These are phyloP conservation scores for Emergomyces africanus DNA, from an alignment of 2,329 filamentous ascomycete genomes.

Conservation along the genomic window DNA sequence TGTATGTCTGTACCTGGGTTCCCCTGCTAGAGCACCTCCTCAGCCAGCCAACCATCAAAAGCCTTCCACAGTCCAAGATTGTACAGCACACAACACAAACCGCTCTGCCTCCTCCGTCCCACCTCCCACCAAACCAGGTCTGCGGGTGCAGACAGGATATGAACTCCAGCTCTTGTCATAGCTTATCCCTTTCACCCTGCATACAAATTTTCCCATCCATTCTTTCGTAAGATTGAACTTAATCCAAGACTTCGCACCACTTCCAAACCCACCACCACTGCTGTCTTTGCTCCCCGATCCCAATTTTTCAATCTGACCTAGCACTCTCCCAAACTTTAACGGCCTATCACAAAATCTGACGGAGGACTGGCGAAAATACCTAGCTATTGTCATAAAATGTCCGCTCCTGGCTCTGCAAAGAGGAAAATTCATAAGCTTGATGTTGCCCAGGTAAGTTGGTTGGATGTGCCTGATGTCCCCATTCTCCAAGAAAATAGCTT, in stretches of 20 bases:
- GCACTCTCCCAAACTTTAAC: conserved; percentile 8
- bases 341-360: background rate
- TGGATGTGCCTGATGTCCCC: background rate
- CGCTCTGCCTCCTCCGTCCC: background rate
- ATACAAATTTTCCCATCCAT: conserved; percentile 1
- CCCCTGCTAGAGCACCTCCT: background rate
- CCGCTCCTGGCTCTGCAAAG: conserved; percentile 20
- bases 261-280: background rate
- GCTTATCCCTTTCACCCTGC: background rate
- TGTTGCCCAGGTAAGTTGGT: conserved; percentile 26
- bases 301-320: background rate
- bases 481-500: background rate
- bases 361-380: background rate
- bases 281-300: background rate
- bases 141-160: background rate
- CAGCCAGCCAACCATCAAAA: conserved; percentile 2
- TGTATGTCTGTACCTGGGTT: too few relatives aligned
- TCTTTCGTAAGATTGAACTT: background rate
- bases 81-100: conserved; percentile 1
- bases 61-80: background rate
- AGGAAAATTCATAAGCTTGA: conserved; percentile 30
- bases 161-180: background rate
- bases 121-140: background rate
- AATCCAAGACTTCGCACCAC: conserved; percentile 4
- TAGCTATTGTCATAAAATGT: conserved; percentile 15